Conservation (phyloP, 495 filamentous ascomycete species). For the Talaromyces nanjingensis region DNA sequence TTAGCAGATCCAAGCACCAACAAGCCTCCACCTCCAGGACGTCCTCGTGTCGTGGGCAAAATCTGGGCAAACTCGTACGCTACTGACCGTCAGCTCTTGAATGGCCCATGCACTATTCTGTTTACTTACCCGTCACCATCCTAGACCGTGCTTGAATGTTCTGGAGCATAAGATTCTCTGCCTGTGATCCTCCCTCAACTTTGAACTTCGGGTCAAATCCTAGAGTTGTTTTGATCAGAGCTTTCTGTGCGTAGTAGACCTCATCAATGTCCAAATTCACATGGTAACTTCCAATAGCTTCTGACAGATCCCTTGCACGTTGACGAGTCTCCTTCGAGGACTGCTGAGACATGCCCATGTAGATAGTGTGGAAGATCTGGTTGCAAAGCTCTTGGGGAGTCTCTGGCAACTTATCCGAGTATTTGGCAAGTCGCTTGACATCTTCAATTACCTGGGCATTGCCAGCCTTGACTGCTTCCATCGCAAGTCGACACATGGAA, state of each 20-base stretch:
- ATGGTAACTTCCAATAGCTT: constrained; percentile 69
- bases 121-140: constrained; percentile 59
- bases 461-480: constrained; percentile 54
- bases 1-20: constrained; percentile 60
- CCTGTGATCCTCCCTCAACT: constrained; percentile 52
- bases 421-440: constrained; percentile 53
- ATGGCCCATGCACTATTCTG: no score
- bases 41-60: constrained; percentile 49
- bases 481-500: constrained; percentile 71
- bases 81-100: constrained; percentile 17
- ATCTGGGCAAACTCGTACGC: constrained; percentile 70
- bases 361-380: constrained; percentile 64
- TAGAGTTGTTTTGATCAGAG: constrained; percentile 47
- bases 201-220: constrained; percentile 60
- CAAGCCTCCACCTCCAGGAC: constrained; percentile 47
- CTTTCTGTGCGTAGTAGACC: constrained; percentile 46
- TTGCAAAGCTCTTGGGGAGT: constrained; percentile 57
- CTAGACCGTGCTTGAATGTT: constrained; percentile 74
- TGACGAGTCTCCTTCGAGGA: constrained; percentile 63
- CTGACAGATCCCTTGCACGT: constrained; percentile 60
- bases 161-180: constrained; percentile 66
- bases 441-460: constrained; percentile 67
- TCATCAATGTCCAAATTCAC: constrained; percentile 71
- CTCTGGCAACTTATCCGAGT: constrained; percentile 34
- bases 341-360: constrained; percentile 75